A percentile compares a stretch with the other conserved stretches of the same genome.
Conservation (phyloP, 2,329 filamentous ascomycete genomes). For the Talaromyces amestolkiae region DNA sequence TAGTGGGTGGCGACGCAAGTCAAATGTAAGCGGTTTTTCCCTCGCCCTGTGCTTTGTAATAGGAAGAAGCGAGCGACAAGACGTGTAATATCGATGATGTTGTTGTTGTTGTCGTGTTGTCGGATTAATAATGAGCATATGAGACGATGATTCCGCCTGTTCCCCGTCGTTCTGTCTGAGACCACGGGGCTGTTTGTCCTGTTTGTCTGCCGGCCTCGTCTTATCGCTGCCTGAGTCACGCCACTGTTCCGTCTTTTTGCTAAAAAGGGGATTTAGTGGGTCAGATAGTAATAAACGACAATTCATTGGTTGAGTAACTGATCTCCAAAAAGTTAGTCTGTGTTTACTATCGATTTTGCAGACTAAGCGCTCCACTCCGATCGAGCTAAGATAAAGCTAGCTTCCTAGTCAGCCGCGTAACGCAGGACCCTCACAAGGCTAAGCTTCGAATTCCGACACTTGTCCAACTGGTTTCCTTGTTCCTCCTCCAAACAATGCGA, state of each 20-base stretch:
- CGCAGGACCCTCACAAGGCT: not conserved
- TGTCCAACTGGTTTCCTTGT: not conserved
- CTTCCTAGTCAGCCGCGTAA: slow-evolving; percentile 2
- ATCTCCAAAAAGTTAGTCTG: not conserved
- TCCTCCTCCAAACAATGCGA: not conserved
- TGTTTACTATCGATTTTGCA: not conserved
- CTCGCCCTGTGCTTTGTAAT: not conserved
- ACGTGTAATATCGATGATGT: not conserved
- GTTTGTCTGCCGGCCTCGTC: slow-evolving; percentile 1
- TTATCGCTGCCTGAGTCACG: slow-evolving; percentile 5
- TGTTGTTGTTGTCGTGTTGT: slow-evolving; percentile 2
- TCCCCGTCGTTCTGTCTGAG: slow-evolving; percentile 4
- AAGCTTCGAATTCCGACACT: not conserved
- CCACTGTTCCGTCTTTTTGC: not conserved
- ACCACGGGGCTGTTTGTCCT: slow-evolving; percentile 4
- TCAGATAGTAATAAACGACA: too few species aligned
- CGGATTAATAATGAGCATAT: slow-evolving; percentile 12
- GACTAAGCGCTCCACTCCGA: not conserved
- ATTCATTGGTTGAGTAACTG: too few species aligned
- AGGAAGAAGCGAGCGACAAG: not conserved
- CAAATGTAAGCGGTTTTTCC: not conserved
- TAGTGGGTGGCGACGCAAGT: not conserved
- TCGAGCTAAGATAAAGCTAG: slow-evolving; percentile 5
- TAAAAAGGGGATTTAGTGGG: not conserved
- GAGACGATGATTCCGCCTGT: not conserved